A percentile compares a stretch with the other conserved stretches of the same genome.
Evolutionary conservation across 2,329 filamentous ascomycete species (phyloP).

Genomic region (Calcarisporium arbuscula): DNA sequence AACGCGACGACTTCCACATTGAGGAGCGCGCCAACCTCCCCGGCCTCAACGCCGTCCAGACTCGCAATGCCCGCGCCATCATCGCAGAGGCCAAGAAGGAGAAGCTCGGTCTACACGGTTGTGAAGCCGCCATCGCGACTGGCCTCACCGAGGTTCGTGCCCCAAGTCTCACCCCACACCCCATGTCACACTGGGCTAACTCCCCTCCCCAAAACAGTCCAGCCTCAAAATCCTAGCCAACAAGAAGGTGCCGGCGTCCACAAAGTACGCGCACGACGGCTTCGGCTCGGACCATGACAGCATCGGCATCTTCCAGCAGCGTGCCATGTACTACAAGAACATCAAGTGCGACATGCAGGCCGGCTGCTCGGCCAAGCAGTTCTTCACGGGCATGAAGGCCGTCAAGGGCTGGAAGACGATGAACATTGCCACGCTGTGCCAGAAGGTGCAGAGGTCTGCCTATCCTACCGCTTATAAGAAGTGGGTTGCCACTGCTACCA

Average conservation of each 20-base stretch:
- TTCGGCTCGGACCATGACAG: constrained; percentile 16
- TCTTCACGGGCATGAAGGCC: constrained; percentile 13
- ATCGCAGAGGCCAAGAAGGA: constrained; percentile 12
- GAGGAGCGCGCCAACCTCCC: constrained; percentile 11
- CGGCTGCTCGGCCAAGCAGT: constrained; percentile 15
- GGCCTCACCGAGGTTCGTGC: constrained; percentile 14
- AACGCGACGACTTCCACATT: neutral
- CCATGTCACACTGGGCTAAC: neutral
- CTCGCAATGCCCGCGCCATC: constrained; percentile 13
- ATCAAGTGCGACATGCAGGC: constrained; percentile 15
- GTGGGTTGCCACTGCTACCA: constrained; percentile 10
- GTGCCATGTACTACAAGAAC: constrained; percentile 14
- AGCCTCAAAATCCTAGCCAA: constrained; percentile 14
- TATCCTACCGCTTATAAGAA: constrained; percentile 13
- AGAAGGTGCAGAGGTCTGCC: constrained; percentile 16
- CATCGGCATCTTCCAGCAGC: constrained; percentile 18
- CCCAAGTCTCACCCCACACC: neutral
- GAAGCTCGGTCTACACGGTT: constrained; percentile 13
- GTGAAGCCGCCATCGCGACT: constrained; percentile 14
- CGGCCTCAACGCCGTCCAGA: constrained; percentile 13
- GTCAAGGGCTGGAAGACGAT: constrained; percentile 15
- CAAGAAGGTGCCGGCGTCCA: constrained; percentile 12
- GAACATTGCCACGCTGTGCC: constrained; percentile 15
- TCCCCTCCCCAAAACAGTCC: constrained; percentile 10
- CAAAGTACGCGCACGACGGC: constrained; percentile 13